Conservation (phyloP, 1,284 basidiomycete species). For the Pyrrhoderma lamaoense region DNA sequence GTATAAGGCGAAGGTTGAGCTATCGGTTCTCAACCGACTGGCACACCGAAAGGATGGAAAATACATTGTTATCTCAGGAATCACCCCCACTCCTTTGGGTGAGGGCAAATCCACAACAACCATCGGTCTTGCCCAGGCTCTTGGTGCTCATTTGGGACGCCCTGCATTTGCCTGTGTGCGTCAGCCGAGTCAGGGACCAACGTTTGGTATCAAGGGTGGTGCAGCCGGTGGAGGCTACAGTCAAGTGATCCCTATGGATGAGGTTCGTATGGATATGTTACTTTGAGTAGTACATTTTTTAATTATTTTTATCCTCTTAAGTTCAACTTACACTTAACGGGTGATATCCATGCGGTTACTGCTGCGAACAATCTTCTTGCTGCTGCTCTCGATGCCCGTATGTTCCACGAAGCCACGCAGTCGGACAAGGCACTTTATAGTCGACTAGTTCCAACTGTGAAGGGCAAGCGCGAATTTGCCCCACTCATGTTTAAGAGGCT, state of each 20-base stretch:
- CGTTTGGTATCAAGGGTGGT: slow-evolving; percentile 99
- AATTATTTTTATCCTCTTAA: slow-evolving; percentile 24
- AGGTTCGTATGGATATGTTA: slow-evolving; percentile 46
- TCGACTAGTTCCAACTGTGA: slow-evolving; percentile 88
- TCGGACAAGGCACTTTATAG: slow-evolving; percentile 92
- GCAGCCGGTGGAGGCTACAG: slow-evolving; percentile 98
- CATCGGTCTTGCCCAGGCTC: slow-evolving; percentile 93
- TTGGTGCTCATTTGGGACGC: slow-evolving; percentile 91
- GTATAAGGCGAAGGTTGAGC: slow-evolving; percentile 96
- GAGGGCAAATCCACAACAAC: slow-evolving; percentile 99
- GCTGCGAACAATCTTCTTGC: slow-evolving; percentile 97
- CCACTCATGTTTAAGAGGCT: slow-evolving; percentile 95
- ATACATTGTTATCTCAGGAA: slow-evolving; percentile 95
- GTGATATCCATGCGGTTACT: slow-evolving; percentile 96
- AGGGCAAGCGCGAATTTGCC: slow-evolving; percentile 92
- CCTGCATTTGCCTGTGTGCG: slow-evolving; percentile 97
- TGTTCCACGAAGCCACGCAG: slow-evolving; percentile 97
- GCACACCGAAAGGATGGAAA: slow-evolving; percentile 88
- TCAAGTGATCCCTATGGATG: slow-evolving; percentile 99
- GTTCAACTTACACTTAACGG: slow-evolving; percentile 95
- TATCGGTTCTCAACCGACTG: slow-evolving; percentile 82
- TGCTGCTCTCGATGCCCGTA: slow-evolving; percentile 93
- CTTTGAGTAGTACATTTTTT: neutral
- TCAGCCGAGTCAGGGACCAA: slow-evolving; percentile 97
- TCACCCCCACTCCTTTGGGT: slow-evolving; percentile 95